Evolutionary conservation across 345 rosid species (phyloP).

Genomic region (Nephelium lappaceum): DNA sequence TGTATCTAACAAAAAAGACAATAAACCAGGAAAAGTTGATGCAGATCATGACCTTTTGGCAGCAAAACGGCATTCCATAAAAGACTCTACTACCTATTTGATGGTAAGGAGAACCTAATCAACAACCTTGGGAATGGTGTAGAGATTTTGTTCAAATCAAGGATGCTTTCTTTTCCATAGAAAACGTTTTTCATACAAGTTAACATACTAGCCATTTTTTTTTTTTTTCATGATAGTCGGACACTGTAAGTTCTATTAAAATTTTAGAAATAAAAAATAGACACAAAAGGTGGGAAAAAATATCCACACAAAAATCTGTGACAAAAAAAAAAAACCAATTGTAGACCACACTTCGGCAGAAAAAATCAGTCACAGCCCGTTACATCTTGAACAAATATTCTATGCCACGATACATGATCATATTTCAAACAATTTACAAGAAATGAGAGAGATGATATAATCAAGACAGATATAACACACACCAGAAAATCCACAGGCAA

Average conservation of each 20-base stretch:
- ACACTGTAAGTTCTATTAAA: not conserved
- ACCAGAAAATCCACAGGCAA: slow-evolving; percentile 5
- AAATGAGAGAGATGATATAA: not conserved
- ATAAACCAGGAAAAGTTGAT: not conserved
- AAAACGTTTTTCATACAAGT: not conserved
- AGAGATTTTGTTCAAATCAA: not conserved
- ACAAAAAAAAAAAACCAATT: not conserved
- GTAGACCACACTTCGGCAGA: not conserved
- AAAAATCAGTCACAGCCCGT: not conserved
- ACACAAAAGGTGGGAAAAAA: no score
- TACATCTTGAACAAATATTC: not conserved
- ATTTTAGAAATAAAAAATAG: not conserved
- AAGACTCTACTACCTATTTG: not conserved
- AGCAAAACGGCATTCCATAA: not conserved
- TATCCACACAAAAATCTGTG: no score
- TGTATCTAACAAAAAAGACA: not conserved
- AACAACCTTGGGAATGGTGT: not conserved
- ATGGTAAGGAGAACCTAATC: not conserved
- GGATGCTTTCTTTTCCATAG: not conserved
- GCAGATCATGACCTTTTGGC: not conserved
- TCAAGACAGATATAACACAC: not conserved
- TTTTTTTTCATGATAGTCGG: not conserved
- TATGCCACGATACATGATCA: not conserved
- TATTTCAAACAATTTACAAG: not conserved
- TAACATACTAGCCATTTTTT: not conserved